Evolutionary conservation across 768 basidiomycete genomes (phyloP).

Genomic region (Termitomyces titanicus): DNA sequence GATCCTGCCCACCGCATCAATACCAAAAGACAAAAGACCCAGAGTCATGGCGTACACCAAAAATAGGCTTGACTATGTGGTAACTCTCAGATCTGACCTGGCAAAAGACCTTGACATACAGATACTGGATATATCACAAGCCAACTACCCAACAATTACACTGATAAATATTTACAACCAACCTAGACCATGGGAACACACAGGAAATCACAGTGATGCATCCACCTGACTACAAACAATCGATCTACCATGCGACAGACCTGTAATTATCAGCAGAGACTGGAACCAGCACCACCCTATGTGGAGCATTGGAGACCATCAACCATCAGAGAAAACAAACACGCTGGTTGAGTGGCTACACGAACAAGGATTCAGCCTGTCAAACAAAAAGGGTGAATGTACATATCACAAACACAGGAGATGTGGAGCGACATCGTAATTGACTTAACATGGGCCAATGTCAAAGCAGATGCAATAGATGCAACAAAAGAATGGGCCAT

Average conservation of each 20-base stretch:
- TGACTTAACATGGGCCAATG: not conserved
- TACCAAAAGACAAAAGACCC: not conserved
- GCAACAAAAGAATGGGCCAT: not conserved
- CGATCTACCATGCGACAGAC: not conserved
- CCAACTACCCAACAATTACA: slow-evolving; percentile 6
- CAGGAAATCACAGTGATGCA: not conserved
- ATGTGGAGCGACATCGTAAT: not conserved
- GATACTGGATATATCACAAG: slow-evolving; percentile 16
- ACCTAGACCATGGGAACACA: not conserved
- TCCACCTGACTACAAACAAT: not conserved
- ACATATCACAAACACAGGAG: not conserved
- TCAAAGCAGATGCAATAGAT: not conserved
- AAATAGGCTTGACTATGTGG: not conserved
- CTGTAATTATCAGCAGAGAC: not conserved
- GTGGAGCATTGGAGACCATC: not conserved
- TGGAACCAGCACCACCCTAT: slow-evolving; percentile 4
- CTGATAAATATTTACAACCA: not conserved
- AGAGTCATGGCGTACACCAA: not conserved
- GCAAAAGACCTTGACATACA: not conserved
- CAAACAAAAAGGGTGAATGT: not conserved
- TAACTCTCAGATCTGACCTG: not conserved
- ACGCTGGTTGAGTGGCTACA: not conserved
- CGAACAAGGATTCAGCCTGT: not conserved
- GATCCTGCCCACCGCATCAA: not conserved
- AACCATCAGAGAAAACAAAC: not conserved